Conservation (phyloP, 169 alveolate species). For the Cryptosporidium parvum region DNA sequence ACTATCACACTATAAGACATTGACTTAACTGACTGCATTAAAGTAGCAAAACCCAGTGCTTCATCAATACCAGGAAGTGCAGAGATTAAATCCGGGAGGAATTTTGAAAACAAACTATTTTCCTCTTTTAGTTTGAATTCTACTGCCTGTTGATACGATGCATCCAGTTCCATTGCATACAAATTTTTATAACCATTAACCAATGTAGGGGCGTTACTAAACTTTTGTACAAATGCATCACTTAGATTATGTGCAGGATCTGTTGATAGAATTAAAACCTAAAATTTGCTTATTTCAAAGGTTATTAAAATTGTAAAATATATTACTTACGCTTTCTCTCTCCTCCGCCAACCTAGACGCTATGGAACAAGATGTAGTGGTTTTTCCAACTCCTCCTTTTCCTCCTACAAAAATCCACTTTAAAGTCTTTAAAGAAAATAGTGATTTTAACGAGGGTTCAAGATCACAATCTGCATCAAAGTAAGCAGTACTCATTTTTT, state of each 20-base stretch:
- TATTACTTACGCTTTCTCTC: slow-evolving; percentile 90
- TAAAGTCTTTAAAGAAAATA: slow-evolving; percentile 81
- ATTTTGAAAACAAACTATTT: slow-evolving; percentile 77
- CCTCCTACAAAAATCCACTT: slow-evolving; percentile 99
- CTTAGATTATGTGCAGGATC: slow-evolving; percentile 99
- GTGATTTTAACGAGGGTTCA: slow-evolving; percentile 81
- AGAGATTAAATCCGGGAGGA: slow-evolving; percentile 91
- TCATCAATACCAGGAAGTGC: slow-evolving; percentile 99
- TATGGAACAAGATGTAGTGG: slow-evolving; percentile 97
- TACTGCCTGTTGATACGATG: slow-evolving; percentile 84
- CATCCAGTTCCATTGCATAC: slow-evolving; percentile 96
- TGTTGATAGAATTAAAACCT: slow-evolving; percentile 97
- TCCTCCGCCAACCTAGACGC: slow-evolving; percentile 93
- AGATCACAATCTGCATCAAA: slow-evolving; percentile 56
- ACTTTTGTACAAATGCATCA: slow-evolving; percentile 97
- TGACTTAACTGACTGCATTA: slow-evolving; percentile 94
- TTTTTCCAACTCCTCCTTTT: slow-evolving; percentile 99
- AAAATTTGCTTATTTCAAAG: background rate
- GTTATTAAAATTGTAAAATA: background rate
- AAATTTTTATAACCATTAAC: slow-evolving; percentile 95
- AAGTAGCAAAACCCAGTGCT: slow-evolving; percentile 97
- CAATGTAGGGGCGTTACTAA: slow-evolving; percentile 92
- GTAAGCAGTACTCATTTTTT: slow-evolving; percentile 34
- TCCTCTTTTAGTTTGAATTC: slow-evolving; percentile 83
- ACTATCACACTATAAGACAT: slow-evolving; percentile 93